phyloP scores from a whole-genome alignment of 441 rosid genomes.

The Viola pubescens region DNA sequence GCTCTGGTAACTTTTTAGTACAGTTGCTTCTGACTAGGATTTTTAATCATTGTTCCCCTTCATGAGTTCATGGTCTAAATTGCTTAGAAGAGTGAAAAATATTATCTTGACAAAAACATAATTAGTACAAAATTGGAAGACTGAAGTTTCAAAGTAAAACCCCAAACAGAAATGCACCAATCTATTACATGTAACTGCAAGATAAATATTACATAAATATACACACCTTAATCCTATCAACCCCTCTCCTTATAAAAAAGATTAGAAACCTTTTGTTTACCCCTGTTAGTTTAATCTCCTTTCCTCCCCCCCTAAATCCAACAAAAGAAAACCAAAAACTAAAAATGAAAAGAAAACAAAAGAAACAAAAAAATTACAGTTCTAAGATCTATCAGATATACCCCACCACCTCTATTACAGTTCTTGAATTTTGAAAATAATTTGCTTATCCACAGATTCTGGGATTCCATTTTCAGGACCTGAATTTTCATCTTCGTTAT shows the following conservation, averaged over 20 bases:
- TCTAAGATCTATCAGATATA: slow-evolving; percentile 7
- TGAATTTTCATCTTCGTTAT: slow-evolving; percentile 23
- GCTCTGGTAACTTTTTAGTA: too few relatives aligned
- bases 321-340: background rate
- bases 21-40: too few relatives aligned
- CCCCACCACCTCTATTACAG: slow-evolving; percentile 3
- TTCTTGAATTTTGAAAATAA: slow-evolving; percentile 37
- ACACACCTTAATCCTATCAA: slow-evolving; percentile 11
- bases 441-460: slow-evolving; percentile 34
- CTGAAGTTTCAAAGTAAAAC: background rate
- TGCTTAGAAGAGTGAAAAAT: background rate
- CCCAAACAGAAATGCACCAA: slow-evolving; percentile 12
- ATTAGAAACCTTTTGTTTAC: slow-evolving; percentile 14
- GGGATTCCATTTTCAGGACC: slow-evolving; percentile 23
- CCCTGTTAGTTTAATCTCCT: slow-evolving; percentile 27
- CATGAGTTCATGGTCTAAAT: background rate
- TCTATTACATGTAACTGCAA: slow-evolving; percentile 13
- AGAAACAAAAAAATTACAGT: background rate
- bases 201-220: slow-evolving; percentile 5
- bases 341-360: background rate
- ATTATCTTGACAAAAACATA: background rate
- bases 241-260: slow-evolving; percentile 11
- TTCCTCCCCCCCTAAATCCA: slow-evolving; percentile 13
- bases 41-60: background rate
- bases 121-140: background rate